Evolutionary conservation across 176 grass and related monocot species (phyloP).

Genomic region (Carex kokanica): DNA sequence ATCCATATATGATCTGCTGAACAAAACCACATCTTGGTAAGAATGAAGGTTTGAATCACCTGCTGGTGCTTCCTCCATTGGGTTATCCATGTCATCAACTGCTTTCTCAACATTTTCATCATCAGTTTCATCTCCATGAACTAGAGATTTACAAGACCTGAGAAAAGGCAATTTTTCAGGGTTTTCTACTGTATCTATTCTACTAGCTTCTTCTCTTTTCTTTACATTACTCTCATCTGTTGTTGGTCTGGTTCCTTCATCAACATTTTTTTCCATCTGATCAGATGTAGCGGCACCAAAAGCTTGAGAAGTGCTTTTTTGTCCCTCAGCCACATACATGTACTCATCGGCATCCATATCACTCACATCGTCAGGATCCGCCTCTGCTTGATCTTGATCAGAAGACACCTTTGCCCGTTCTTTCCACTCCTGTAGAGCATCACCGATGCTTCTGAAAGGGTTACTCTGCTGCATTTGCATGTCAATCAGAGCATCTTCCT

Average conservation of each 20-base stretch:
- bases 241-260: slow-evolving; percentile 40
- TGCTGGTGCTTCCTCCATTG: slow-evolving; percentile 38
- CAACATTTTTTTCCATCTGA: slow-evolving; percentile 47
- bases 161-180: slow-evolving; percentile 46
- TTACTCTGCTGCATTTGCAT: slow-evolving; percentile 59
- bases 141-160: slow-evolving; percentile 50
- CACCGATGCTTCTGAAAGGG: slow-evolving; percentile 82
- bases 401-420: slow-evolving; percentile 76
- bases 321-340: slow-evolving; percentile 63
- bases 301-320: slow-evolving; percentile 87
- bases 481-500: slow-evolving; percentile 42
- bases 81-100: slow-evolving; percentile 36
- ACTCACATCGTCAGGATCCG: slow-evolving; percentile 44
- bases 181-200: slow-evolving; percentile 34
- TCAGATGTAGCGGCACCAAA: slow-evolving; percentile 78
- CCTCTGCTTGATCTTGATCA: slow-evolving; percentile 64
- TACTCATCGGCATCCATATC: slow-evolving; percentile 72
- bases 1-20: slow-evolving; percentile 43
- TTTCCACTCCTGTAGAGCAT: slow-evolving; percentile 95
- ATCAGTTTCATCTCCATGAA: slow-evolving; percentile 36
- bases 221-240: slow-evolving; percentile 42
- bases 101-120: slow-evolving; percentile 30
- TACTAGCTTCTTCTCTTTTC: slow-evolving; percentile 43
- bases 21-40: slow-evolving; percentile 50
- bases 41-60: slow-evolving; percentile 28